Percentiles rank a stretch among this genome's conserved stretches.
Evolutionary conservation across 306 rosid genomes (phyloP).

Genomic region (Trifolium fragiferum): DNA sequence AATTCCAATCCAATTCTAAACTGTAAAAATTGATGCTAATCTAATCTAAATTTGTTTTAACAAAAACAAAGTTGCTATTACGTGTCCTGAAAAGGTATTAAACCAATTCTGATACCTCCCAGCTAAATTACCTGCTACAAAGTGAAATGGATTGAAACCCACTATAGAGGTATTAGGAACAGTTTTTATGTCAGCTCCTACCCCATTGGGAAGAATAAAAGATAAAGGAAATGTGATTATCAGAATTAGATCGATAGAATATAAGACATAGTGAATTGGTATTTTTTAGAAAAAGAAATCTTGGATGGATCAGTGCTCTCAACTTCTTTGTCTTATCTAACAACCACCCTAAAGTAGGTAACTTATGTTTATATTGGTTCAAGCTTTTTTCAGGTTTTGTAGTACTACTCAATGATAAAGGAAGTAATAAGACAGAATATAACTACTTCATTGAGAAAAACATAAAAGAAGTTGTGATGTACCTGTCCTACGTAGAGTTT

Average conservation of each 20-base stretch:
- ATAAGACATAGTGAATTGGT: neutral
- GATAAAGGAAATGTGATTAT: constrained; percentile 9
- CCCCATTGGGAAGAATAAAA: neutral
- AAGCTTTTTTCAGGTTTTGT: neutral
- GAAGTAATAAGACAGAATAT: constrained; percentile 17
- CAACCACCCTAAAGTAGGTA: constrained; percentile 7
- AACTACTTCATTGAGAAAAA: constrained; percentile 10
- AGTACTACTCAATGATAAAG: neutral
- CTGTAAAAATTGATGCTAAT: neutral
- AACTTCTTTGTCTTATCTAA: constrained; percentile 1
- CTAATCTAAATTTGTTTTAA: constrained; percentile 3
- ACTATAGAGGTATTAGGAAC: neutral
- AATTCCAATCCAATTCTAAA: neutral
- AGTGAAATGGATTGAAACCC: too few relatives aligned
- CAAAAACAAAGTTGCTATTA: neutral
- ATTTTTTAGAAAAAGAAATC: too few relatives aligned
- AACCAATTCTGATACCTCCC: constrained; percentile 1
- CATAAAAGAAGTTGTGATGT: constrained; percentile 32
- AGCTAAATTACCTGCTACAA: neutral
- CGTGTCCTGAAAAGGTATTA: neutral
- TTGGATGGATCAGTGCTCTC: neutral
- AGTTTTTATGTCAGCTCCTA: neutral
- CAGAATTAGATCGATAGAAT: constrained; percentile 2
- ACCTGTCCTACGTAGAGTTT: constrained; percentile 91
- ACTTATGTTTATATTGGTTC: neutral